phyloP scores from a whole-genome alignment of 192 early-diverging fungal species.

The Fimicolochytrium jonesii region DNA sequence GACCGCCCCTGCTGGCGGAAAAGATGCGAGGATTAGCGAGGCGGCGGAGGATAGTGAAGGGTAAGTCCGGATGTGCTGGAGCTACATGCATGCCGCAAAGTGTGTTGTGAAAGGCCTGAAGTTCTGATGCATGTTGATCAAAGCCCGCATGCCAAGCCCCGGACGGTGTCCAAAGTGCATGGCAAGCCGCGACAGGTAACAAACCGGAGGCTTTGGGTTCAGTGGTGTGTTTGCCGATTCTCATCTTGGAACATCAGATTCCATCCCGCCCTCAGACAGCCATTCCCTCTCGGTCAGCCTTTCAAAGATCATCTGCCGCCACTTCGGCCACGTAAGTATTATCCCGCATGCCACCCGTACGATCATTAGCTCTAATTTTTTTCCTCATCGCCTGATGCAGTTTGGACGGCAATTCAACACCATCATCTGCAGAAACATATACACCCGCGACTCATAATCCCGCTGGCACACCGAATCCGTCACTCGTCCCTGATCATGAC shows the following conservation, averaged over 20 bases:
- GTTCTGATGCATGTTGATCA: not conserved
- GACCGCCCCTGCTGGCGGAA: constrained; percentile 27
- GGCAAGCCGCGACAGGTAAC: not conserved
- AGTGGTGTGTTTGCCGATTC: no score
- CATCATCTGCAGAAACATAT: not conserved
- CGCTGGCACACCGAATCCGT: not conserved
- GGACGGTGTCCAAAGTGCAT: not conserved
- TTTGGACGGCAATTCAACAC: not conserved
- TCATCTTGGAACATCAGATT: no score
- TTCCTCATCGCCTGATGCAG: not conserved
- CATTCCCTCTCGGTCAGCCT: no score
- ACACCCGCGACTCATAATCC: not conserved
- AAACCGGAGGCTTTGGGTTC: no score
- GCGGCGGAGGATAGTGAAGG: constrained; percentile 31
- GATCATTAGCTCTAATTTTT: not conserved
- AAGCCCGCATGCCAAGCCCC: not conserved
- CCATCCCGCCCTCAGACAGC: no score
- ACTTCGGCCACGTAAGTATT: no score
- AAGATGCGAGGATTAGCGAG: constrained; percentile 8
- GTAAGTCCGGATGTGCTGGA: constrained; percentile 1
- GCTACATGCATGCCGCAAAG: not conserved
- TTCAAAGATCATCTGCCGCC: no score
- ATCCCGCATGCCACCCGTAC: not conserved
- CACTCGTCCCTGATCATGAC: not conserved
- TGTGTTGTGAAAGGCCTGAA: not conserved